These are phyloP conservation scores for Trypanosomatidae sp. DNA, from an alignment of 208 protist genomes.

Conservation along the genomic window DNA sequence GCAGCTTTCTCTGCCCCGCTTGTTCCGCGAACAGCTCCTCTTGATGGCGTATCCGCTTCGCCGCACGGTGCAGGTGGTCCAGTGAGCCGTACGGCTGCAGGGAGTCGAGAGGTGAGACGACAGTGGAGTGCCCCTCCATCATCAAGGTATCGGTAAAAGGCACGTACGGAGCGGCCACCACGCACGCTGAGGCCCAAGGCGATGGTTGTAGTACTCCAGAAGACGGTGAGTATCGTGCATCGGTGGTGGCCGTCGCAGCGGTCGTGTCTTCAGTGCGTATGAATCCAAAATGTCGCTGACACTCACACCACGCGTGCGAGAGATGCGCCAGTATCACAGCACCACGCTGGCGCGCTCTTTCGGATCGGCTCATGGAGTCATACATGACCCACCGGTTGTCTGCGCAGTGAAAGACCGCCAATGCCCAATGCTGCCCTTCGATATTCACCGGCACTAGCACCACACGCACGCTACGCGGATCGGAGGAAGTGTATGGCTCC, in stretches of 20 bases:
- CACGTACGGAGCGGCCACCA: neutral
- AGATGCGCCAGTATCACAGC: constrained; percentile 32
- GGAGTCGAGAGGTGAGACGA: constrained; percentile 12
- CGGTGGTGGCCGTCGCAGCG: neutral
- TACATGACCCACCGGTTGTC: constrained; percentile 51
- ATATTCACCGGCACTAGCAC: constrained; percentile 81
- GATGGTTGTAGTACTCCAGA: neutral
- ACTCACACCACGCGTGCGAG: constrained; percentile 44
- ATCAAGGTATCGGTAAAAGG: neutral
- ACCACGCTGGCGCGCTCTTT: constrained; percentile 17
- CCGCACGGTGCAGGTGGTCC: constrained; percentile 16
- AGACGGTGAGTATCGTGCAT: neutral
- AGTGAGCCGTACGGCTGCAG: constrained; percentile 22
- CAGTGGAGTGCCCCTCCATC: neutral
- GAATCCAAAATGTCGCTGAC: constrained; percentile 28
- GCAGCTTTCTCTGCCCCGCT: neutral
- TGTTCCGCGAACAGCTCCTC: constrained; percentile 14
- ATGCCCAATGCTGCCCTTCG: constrained; percentile 67
- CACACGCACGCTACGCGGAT: constrained; percentile 32
- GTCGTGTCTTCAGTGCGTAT: neutral
- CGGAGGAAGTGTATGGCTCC: constrained; percentile 25
- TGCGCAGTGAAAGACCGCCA: constrained; percentile 61
- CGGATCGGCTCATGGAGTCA: constrained; percentile 57
- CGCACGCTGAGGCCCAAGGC: constrained; percentile 1
- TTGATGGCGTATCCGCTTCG: constrained; percentile 27